Base-by-base conservation (phyloP, 1,139 yeast species). In the Blastobotrys niveus region DNA sequence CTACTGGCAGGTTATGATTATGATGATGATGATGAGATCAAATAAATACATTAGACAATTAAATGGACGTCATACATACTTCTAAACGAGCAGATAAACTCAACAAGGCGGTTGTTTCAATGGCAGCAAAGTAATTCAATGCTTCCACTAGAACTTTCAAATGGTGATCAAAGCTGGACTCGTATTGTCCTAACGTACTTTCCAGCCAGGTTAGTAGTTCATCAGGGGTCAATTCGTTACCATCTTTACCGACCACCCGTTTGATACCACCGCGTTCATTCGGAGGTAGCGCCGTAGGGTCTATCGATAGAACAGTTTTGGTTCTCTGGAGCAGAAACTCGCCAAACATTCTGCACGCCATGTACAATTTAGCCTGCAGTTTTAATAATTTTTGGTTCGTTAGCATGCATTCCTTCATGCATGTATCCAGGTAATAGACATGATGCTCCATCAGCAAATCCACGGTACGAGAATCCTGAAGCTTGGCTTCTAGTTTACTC, bases 391-490 rank as follows among this genome's bases (percentile, higher is more conserved):
- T 73, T 21, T 76, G 73, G 46, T 79, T 77, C 1, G 91, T 81
- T 42, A 86, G 67, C 59, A 84, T 71, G 21, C 88, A 77, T 51
- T 82, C 86, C 51, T 79, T 74, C 55, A 86, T 63, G 24, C 83
- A 71, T 1, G 82, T 76, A 57, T 81, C 83, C 49, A 86, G 65
- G 54, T 76, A 81, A 5, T 74, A 70, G 31, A 80, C 77, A 49
- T 84, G 71, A 32, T 67, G 67, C 19, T 64, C 66, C 51, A 73
- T 72, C 29, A 85, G 65, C 14, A 66, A 61, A 42, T 74, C 79
- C 14, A 83, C 71, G 30, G 80, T 79, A n/a, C 52, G 53, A 2
- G 63, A 55, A 2, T 53, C 46, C 14, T 59, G 56, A 5, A 71
- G 51, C 7, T 56, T 54, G 1, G 53, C 47, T 38, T 62, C 59